Base-by-base conservation (phyloP, 2,329 filamentous ascomycete species). In the Elsinoe ampelina region DNA sequence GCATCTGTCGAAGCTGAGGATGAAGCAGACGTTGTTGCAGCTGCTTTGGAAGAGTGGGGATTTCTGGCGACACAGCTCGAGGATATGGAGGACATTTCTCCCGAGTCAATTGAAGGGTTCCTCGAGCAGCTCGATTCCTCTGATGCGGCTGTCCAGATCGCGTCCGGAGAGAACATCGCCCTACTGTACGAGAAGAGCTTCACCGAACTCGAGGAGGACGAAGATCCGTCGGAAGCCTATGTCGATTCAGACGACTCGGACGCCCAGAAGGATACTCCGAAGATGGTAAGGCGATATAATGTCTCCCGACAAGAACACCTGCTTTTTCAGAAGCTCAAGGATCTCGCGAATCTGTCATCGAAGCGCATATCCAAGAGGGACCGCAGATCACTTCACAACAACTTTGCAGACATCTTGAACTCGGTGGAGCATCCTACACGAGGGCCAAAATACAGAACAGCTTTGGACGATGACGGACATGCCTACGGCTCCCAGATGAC, bases 121-220 rank as follows among this genome's bases (percentile, higher is more conserved):
- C 83, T 88, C 41, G 89, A 95, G 48, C 90, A 95, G 70, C 84
- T 95, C 15, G 84, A 91, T 59, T 89, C 86, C 67, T 77, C 77
- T 32, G 84, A 89, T 58, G 75, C 83, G 0, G 75, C 80, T 7
- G 87, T 95, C 1, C 88, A 93, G 65, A 82, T 89, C 45, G 82
- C 85, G 2, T 86, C 89, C 0, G 89, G 86, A 2, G 81, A 86
- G 65, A 88, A 88, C 68, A 90, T 95, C 58, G 89, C 89, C 0
- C 75, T 95, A 8, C 76, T 95, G 10, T 92, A 88, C 64, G 90
- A 95, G 69, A 86, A 86, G 60, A 81, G 79, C 58, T 83, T 80
- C 67, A 80, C 78, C 0, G 76, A 77, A 35, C 72, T 75, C 50
- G 80, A 82, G 63, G 78, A 80, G 11, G 79, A 80, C 58, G 80